Percentiles rank a stretch among this genome's conserved stretches.
Conservation (phyloP, 164 flowering plant genomes). For the Cinnamomum chago region DNA sequence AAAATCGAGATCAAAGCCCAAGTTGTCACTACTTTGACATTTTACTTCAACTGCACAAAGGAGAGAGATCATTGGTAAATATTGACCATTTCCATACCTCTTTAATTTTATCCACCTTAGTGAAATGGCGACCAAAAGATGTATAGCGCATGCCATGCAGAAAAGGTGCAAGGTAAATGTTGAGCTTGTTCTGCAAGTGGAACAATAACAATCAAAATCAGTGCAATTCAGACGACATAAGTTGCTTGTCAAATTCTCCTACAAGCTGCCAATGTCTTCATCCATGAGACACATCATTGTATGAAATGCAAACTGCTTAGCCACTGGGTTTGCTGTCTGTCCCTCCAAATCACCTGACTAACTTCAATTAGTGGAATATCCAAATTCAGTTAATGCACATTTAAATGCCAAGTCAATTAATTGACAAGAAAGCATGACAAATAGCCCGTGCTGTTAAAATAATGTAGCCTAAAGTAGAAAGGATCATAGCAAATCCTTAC, state of each 20-base stretch:
- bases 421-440: background rate
- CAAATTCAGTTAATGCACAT: background rate
- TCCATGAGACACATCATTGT: too few relatives aligned
- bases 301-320: too few relatives aligned
- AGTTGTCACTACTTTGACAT: too few relatives aligned
- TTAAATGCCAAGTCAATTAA: background rate
- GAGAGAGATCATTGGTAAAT: background rate
- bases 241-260: background rate
- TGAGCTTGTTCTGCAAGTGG: conserved; percentile 59
- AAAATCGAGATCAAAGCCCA: background rate
- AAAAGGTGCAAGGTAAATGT: conserved; percentile 83
- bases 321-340: too few relatives aligned
- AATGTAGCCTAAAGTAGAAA: background rate
- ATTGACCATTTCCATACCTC: conserved; percentile 43
- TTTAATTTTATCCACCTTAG: conserved; percentile 73
- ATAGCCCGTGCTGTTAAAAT: background rate
- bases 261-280: background rate
- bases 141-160: conserved; percentile 84
- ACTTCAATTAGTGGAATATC: too few relatives aligned
- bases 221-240: background rate
- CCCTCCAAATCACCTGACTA: too few relatives aligned
- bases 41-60: background rate
- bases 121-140: conserved; percentile 96
- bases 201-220: conserved; percentile 3
- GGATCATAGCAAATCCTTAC: too few relatives aligned